A percentile compares a stretch with the other conserved stretches of the same genome.
phyloP scores from a whole-genome alignment of 2,329 filamentous ascomycete genomes.

The Neofusicoccum parvum region DNA sequence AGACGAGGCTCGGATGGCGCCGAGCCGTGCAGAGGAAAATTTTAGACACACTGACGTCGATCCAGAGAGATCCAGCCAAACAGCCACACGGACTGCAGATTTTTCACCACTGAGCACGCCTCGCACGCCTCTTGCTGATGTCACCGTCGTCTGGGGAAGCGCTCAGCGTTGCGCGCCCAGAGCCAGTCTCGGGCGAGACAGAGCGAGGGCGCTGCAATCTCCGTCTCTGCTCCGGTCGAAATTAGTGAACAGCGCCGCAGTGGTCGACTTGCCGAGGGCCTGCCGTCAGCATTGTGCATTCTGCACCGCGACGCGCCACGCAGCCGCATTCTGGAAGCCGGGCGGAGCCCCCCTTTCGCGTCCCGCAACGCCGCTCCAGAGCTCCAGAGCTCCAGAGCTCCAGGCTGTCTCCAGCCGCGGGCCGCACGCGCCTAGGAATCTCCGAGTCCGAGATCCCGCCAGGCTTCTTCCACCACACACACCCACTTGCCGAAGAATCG shows the following conservation, averaged over 20 bases:
- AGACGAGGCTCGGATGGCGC: constrained; percentile 13
- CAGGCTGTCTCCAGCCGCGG: not conserved
- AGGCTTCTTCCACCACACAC: constrained; percentile 1
- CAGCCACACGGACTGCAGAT: constrained; percentile 10
- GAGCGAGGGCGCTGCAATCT: not conserved
- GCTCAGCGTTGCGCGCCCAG: not conserved
- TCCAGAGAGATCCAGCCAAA: constrained; percentile 1
- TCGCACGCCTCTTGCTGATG: not conserved
- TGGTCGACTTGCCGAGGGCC: not conserved
- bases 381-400: too few species aligned
- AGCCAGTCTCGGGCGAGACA: too few species aligned
- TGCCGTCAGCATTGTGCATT: not conserved
- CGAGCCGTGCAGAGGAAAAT: constrained; percentile 11
- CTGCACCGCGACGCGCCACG: too few species aligned
- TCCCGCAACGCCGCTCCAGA: not conserved
- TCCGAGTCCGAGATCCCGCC: constrained; percentile 19
- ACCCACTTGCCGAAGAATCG: too few species aligned
- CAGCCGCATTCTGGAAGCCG: not conserved
- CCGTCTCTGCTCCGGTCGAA: not conserved
- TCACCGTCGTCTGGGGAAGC: not conserved
- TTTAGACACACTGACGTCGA: constrained; percentile 20
- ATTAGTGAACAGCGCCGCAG: not conserved
- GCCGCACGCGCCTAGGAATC: not conserved
- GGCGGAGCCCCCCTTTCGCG: not conserved
- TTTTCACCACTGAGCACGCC: not conserved